Evolutionary conservation across 257 asterid species (phyloP), one percentile per base, ranked within the genome.

Genomic region (Solanum ossicruentum): DNA sequence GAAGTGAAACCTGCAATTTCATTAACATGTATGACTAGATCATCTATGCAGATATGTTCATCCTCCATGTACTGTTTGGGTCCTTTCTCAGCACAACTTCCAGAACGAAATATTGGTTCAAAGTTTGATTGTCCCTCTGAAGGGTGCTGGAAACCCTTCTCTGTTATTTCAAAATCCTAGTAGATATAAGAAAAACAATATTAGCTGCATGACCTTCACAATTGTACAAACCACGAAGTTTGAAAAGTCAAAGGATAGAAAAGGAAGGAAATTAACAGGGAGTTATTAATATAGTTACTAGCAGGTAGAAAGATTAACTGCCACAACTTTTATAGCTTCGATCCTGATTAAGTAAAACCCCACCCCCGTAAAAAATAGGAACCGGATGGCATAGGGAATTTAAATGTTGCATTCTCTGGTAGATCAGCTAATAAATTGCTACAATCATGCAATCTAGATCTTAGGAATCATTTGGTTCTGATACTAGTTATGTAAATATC

Each of bases 11-110:
- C 91, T 45, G 89, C 87, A 67, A 83, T 82, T 55, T 90, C 91
- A 58, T 87, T 91, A 63, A 93, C 88, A 88, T 92, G 93, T 70
- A 89, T 92, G 83, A 91, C 86, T 87, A 96, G 85, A 88, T 93
- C 88, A 83, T 96, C 98, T 84, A 96, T 91, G 91, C 99, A 93
- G 84, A 96, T 86, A 86, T 93, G 95, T 84, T 92, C 97, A 47
- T 96, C 99, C 91, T 96, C 99, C 99, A 96, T 96, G 86, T 92
- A 92, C 57, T 87, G 96, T 89, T 96, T 96, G 39, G 99, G 95
- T 82, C 99, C 99, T 90, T 87, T 92, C 91, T 96, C 99, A 83
- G 97, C 97, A 84, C 98, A 96, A 89, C 94, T 92, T 85, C 99
- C 99, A 12, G 98, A 96, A 55, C 96, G 95, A 60, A 94, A 92